Evolutionary conservation across 2,329 filamentous ascomycete species (phyloP).

Genomic region (Venturiaceae sp.): DNA sequence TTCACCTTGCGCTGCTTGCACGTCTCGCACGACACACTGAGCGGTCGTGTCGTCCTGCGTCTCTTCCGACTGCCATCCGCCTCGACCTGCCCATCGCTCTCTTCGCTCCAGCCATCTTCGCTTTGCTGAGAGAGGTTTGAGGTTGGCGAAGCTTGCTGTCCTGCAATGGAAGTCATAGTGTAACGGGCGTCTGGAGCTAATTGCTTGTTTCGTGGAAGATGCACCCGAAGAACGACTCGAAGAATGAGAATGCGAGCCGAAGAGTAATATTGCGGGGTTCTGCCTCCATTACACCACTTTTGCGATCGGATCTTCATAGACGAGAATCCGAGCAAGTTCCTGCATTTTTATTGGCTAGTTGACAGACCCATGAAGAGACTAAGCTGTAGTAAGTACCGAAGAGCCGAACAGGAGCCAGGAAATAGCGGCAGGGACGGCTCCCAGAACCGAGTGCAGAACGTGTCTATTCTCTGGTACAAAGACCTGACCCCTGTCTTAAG

Average conservation of each 20-base stretch:
- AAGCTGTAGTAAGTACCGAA: not conserved
- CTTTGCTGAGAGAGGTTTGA: not conserved
- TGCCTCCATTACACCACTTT: not conserved
- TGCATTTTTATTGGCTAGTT: too few relatives aligned
- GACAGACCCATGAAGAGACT: too few relatives aligned
- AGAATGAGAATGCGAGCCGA: not conserved
- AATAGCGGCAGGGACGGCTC: not conserved
- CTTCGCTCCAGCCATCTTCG: conserved; percentile 12
- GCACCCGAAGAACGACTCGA: not conserved
- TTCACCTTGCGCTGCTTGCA: conserved; percentile 73
- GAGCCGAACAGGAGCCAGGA: too few relatives aligned
- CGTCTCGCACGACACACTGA: conserved; percentile 49
- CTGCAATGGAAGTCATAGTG: not conserved
- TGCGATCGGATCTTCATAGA: not conserved
- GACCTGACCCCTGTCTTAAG: not conserved
- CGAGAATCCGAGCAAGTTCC: too few relatives aligned
- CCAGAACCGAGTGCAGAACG: not conserved
- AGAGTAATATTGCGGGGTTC: not conserved
- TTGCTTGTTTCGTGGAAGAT: not conserved
- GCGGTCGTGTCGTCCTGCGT: conserved; percentile 28
- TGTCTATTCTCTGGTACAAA: not conserved
- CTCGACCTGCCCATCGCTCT: conserved; percentile 23
- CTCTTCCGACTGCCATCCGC: conserved; percentile 17
- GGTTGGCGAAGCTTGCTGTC: not conserved
- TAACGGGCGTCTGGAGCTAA: not conserved